phyloP scores from a whole-genome alignment of 2,329 filamentous ascomycete species.

The Cladophialophora exuberans region DNA sequence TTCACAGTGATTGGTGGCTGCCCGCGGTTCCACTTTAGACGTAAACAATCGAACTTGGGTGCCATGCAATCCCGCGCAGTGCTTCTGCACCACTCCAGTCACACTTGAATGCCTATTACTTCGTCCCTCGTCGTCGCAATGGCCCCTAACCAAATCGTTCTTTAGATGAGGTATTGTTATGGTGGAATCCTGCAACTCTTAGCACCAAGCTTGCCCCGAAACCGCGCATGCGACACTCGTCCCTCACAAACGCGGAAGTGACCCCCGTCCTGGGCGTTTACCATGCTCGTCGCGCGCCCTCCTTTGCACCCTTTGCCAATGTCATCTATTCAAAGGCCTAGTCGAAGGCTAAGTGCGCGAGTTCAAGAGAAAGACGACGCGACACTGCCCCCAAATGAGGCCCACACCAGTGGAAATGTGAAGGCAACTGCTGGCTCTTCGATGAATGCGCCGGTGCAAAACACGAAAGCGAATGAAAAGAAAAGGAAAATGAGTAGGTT shows the following conservation, averaged over 20 bases:
- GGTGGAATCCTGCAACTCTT: slow-evolving; percentile 14
- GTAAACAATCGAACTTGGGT: slow-evolving; percentile 10
- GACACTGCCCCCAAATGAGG: slow-evolving; percentile 18
- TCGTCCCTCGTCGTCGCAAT: neutral
- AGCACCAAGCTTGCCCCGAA: neutral
- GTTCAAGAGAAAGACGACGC: slow-evolving; percentile 42
- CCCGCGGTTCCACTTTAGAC: neutral
- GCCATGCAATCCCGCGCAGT: slow-evolving; percentile 7
- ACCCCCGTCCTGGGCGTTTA: too few relatives aligned
- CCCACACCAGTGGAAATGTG: slow-evolving; percentile 18
- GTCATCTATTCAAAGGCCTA: slow-evolving; percentile 34
- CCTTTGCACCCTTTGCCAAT: slow-evolving; percentile 38
- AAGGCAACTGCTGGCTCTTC: slow-evolving; percentile 26
- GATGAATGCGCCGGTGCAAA: slow-evolving; percentile 27
- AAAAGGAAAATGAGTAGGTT: slow-evolving; percentile 52
- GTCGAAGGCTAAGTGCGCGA: slow-evolving; percentile 39
- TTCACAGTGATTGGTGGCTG: neutral
- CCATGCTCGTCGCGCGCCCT: slow-evolving; percentile 37
- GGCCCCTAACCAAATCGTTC: slow-evolving; percentile 12
- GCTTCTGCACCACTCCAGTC: slow-evolving; percentile 1
- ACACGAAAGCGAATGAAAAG: slow-evolving; percentile 35
- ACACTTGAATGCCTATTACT: neutral
- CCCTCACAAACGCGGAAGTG: slow-evolving; percentile 19
- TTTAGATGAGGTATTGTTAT: slow-evolving; percentile 17
- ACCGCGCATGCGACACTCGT: slow-evolving; percentile 19